Base-by-base conservation (phyloP, 805 yeast species). In the Ogataea degrootiae region DNA sequence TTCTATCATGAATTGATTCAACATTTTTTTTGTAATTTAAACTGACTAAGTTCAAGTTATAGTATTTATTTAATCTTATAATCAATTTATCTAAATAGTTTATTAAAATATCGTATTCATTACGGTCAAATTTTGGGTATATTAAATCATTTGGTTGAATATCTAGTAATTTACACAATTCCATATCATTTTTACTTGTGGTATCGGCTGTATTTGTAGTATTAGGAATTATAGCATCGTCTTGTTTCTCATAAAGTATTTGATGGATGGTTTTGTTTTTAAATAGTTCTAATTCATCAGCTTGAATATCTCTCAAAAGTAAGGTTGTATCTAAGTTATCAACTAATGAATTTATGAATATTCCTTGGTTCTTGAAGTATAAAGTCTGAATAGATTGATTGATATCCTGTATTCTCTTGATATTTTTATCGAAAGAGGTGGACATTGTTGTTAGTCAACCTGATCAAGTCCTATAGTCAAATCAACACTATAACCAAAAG, bases 231-330 rank as follows among this genome's bases (percentile, higher is more conserved):
- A 23, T 21, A 5, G 14, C 53, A 31, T 41, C 53, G 16, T 42
- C 56, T 16, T 41, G 39, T 16, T 48, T 53, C 29, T 55, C 61
- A 15, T 46, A 44, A 45, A 58, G 62, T n/a, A 60, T 48, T 41
- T 60, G 58, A 9, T 42, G 39, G 6, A 55, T 40, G 6, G 60
- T 50, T 39, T 51, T 54, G 29, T 54, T 55, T 35, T 50, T 50
- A 37, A 56, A 54, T 34, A 54, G 29, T 21, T 48, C 35, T n/a
- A 50, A 29, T 45, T 57, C 63, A 37, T 54, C 55, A 9, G 45
- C 48, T 34, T 58, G 61, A 9, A 56, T 49, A 39, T 59, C 65
- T 42, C 58, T 48, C 17, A 61, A 50, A 38, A 58, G 45, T 16
- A 45, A 49, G 19, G 57, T 56, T 8, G 60, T 53, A 23, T 53